A percentile compares a stretch with the other conserved stretches of the same genome.
phyloP scores from a whole-genome alignment of 768 basidiomycete species.

The Auricularia sp. region DNA sequence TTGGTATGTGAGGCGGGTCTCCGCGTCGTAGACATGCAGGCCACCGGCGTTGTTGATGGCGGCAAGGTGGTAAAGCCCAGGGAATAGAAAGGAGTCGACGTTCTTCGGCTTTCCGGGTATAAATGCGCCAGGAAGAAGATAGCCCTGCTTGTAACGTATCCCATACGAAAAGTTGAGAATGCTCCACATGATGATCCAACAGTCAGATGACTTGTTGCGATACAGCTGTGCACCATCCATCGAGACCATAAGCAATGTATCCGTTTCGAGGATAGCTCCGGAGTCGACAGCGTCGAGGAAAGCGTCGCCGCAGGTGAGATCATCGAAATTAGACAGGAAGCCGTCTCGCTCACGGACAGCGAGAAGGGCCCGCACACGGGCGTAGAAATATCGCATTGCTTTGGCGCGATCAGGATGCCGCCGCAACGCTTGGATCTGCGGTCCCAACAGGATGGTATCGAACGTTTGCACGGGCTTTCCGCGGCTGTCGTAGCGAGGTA shows the following conservation, averaged over 20 bases:
- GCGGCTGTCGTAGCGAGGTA: constrained; percentile 21
- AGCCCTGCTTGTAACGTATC: constrained; percentile 22
- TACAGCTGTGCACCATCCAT: constrained; percentile 37
- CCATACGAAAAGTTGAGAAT: constrained; percentile 22
- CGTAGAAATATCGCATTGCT: constrained; percentile 18
- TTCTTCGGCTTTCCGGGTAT: constrained; percentile 28
- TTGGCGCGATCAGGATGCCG: constrained; percentile 14
- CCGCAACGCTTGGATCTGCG: constrained; percentile 33
- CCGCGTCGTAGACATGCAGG: no score
- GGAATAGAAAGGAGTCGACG: constrained; percentile 22
- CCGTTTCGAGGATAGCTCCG: constrained; percentile 16
- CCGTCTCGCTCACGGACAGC: no score
- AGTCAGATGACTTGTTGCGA: constrained; percentile 30
- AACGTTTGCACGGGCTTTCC: constrained; percentile 17
- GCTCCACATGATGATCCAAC: constrained; percentile 9
- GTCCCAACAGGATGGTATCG: constrained; percentile 32
- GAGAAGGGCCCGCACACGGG: background rate
- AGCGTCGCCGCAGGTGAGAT: constrained; percentile 24
- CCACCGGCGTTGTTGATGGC: constrained; percentile 17
- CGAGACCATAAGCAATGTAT: constrained; percentile 27
- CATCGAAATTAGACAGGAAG: constrained; percentile 8
- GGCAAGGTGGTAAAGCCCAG: constrained; percentile 13
- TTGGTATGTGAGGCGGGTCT: no score
- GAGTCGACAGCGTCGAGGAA: constrained; percentile 15
- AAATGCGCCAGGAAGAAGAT: constrained; percentile 22